A percentile compares a stretch with the other conserved stretches of the same genome.
Conservation (phyloP, 176 grass and related monocot species). For the Ananas comosus region DNA sequence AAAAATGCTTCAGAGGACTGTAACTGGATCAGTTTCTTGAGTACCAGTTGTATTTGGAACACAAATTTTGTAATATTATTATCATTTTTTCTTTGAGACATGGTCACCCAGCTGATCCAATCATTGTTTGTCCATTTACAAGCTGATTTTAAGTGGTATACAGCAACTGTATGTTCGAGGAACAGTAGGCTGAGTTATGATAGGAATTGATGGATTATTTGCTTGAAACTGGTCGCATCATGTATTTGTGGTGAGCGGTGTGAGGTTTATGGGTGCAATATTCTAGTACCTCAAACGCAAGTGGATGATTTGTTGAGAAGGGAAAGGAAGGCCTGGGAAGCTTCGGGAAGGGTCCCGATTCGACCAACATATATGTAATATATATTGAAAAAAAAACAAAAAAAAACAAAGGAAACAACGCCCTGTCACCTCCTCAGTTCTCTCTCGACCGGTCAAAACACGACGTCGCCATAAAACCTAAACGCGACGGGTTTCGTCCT, state of each 20-base stretch:
- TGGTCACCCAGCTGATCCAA: neutral
- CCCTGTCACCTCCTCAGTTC: neutral
- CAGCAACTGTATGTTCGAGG: neutral
- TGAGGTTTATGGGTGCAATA: too few relatives aligned
- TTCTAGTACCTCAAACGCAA: too few relatives aligned
- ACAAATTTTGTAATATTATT: neutral
- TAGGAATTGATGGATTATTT: neutral
- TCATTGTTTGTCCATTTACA: neutral
- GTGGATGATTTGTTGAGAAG: neutral
- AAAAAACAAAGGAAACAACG: neutral
- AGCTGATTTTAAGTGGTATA: neutral
- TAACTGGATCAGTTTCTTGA: neutral
- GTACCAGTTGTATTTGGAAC: neutral
- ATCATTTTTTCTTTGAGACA: neutral
- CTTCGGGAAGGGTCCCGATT: constrained; percentile 6
- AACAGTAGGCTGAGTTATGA: neutral
- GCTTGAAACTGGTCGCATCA: neutral
- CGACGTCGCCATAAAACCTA: neutral
- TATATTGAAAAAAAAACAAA: too few relatives aligned
- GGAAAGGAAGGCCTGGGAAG: neutral
- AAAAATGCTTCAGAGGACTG: neutral
- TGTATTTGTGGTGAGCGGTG: neutral
- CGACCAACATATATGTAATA: neutral
- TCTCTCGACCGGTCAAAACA: neutral
- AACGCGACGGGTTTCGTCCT: neutral